A percentile compares a stretch with the other conserved stretches of the same genome.
phyloP scores from a whole-genome alignment of 352 stramenopile genomes.

The Blastocystis sp. region DNA sequence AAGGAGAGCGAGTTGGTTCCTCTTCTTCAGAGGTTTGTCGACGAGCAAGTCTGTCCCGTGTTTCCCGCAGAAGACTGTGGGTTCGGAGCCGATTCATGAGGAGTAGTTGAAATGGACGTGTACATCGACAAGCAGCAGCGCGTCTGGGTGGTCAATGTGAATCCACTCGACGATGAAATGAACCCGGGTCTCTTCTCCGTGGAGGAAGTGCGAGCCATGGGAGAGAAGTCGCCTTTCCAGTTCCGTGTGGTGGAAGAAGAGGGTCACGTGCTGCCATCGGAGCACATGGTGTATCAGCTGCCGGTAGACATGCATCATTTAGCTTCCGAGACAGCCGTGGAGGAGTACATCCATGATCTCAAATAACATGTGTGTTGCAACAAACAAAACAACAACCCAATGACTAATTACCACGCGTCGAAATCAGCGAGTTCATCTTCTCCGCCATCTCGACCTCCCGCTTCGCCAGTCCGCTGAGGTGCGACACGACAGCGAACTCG shows the following conservation, averaged over 20 bases:
- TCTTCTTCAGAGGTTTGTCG: slow-evolving; percentile 2
- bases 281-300: slow-evolving; percentile 29
- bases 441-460: slow-evolving; percentile 18
- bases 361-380: background rate
- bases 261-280: background rate
- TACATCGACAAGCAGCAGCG: slow-evolving; percentile 42
- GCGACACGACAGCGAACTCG: slow-evolving; percentile 32
- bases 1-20: background rate
- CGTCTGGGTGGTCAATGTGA: slow-evolving; percentile 35
- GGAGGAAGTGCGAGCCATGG: background rate
- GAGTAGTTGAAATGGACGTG: slow-evolving; percentile 39
- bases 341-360: background rate
- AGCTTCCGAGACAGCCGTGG: background rate
- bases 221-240: background rate
- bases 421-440: slow-evolving; percentile 9
- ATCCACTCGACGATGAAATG: slow-evolving; percentile 3
- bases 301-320: slow-evolving; percentile 24
- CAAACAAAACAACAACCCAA: background rate
- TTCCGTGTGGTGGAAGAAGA: slow-evolving; percentile 38
- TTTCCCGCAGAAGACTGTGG: background rate
- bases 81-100: background rate
- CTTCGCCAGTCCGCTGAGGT: slow-evolving; percentile 26
- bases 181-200: slow-evolving; percentile 1
- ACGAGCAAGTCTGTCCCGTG: background rate
- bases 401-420: slow-evolving; percentile 10